These are phyloP conservation scores for Alnus rubra DNA, from an alignment of 306 rosid genomes.

Conservation along the genomic window DNA sequence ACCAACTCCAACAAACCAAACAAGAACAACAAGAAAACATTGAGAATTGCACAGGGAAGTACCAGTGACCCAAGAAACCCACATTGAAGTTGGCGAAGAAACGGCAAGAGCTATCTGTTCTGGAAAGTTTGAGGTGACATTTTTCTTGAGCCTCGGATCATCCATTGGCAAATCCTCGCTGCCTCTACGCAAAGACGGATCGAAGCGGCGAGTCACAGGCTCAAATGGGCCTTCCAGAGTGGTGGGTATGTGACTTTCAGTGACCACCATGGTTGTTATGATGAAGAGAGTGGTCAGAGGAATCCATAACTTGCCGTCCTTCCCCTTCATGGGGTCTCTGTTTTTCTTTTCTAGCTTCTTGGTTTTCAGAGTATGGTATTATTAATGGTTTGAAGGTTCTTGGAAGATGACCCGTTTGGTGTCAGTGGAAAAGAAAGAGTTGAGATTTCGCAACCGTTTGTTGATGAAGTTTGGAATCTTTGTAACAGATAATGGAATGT, in stretches of 20 bases:
- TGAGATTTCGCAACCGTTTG: neutral
- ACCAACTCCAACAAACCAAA: slow-evolving; percentile 15
- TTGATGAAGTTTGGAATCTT: neutral
- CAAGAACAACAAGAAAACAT: neutral
- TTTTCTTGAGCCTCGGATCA: slow-evolving; percentile 76
- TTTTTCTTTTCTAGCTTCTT: neutral
- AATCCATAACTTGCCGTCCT: slow-evolving; percentile 27
- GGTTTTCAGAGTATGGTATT: neutral
- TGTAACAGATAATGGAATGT: neutral
- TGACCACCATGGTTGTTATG: slow-evolving; percentile 30
- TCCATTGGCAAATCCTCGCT: slow-evolving; percentile 91
- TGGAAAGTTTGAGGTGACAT: slow-evolving; percentile 66
- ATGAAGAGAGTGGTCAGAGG: slow-evolving; percentile 28
- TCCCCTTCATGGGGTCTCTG: slow-evolving; percentile 33
- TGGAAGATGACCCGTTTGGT: neutral
- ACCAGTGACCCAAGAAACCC: slow-evolving; percentile 97
- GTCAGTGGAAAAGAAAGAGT: neutral
- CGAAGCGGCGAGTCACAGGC: slow-evolving; percentile 69
- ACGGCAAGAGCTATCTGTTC: slow-evolving; percentile 86
- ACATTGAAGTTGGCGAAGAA: slow-evolving; percentile 77
- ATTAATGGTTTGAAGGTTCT: neutral
- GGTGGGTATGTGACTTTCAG: slow-evolving; percentile 55
- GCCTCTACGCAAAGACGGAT: slow-evolving; percentile 61
- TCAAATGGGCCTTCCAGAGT: slow-evolving; percentile 84
- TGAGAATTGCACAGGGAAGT: slow-evolving; percentile 24